A percentile compares a stretch with the other conserved stretches of the same genome.
phyloP scores from a whole-genome alignment of 83 land plant genomes.

The Diphasiastrum complanatum region DNA sequence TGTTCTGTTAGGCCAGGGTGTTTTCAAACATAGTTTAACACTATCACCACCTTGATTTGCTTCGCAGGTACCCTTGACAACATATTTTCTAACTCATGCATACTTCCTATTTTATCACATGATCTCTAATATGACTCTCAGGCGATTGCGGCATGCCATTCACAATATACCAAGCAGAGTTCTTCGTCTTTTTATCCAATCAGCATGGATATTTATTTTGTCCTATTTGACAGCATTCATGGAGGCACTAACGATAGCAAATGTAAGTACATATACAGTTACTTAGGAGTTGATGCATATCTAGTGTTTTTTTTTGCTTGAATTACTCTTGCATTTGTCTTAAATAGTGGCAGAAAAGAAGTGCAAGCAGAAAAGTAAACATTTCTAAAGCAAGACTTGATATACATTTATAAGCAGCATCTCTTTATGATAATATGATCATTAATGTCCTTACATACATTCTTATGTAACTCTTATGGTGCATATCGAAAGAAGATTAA shows the following conservation, averaged over 20 bases:
- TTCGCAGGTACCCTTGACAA: conserved; percentile 77
- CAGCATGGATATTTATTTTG: conserved; percentile 63
- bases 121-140: conserved; percentile 68
- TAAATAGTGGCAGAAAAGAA: too few relatives aligned
- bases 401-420: too few relatives aligned
- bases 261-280: too few relatives aligned
- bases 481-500: too few relatives aligned
- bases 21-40: background rate
- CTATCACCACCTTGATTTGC: background rate
- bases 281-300: too few relatives aligned
- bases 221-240: conserved; percentile 76
- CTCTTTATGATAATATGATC: too few relatives aligned
- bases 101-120: conserved; percentile 86
- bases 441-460: too few relatives aligned
- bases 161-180: conserved; percentile 36
- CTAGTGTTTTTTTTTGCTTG: too few relatives aligned
- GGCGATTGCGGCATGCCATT: conserved; percentile 60
- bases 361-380: too few relatives aligned
- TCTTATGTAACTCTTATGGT: too few relatives aligned
- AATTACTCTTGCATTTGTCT: too few relatives aligned
- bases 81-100: conserved; percentile 76
- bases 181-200: conserved; percentile 42
- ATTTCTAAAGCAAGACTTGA: too few relatives aligned
- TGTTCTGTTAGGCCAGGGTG: background rate
- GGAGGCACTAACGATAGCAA: conserved; percentile 85